phyloP scores from a whole-genome alignment of 371 early-diverging fungal species.

The Mortierella sp. region DNA sequence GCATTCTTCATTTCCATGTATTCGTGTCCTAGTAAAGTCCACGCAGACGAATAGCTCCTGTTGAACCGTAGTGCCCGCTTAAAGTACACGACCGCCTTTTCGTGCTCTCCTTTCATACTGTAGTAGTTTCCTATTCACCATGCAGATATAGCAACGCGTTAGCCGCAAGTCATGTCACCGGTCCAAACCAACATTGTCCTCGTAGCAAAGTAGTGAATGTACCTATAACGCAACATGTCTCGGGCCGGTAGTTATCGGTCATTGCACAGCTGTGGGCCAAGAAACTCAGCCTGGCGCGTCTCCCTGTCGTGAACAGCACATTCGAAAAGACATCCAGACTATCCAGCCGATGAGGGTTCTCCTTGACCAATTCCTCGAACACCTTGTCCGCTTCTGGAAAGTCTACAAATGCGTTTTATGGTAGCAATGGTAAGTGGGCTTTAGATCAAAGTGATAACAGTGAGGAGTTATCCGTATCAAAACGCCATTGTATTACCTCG shows the following conservation, averaged over 20 bases:
- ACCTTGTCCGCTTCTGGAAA: conserved; percentile 75
- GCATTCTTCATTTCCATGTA: conserved; percentile 93
- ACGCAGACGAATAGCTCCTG: conserved; percentile 82
- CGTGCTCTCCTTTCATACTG: conserved; percentile 80
- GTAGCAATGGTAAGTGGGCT: neutral
- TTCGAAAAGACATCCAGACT: conserved; percentile 92
- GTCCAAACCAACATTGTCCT: neutral
- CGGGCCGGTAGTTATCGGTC: conserved; percentile 88
- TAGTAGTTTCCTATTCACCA: conserved; percentile 87
- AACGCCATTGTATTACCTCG: conserved; percentile 46
- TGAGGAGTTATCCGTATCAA: neutral
- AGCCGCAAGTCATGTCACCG: neutral
- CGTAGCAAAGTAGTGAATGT: neutral
- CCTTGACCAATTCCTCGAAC: conserved; percentile 77
- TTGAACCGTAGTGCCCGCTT: conserved; percentile 87
- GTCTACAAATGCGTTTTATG: conserved; percentile 62
- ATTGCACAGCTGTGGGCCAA: conserved; percentile 84
- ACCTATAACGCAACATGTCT: conserved; percentile 91
- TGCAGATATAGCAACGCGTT: neutral
- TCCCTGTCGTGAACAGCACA: conserved; percentile 85
- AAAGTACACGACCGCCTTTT: conserved; percentile 91
- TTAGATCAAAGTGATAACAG: neutral
- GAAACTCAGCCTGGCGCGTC: conserved; percentile 76
- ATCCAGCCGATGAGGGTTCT: conserved; percentile 86
- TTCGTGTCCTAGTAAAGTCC: conserved; percentile 97